These are phyloP conservation scores for Corinectria fuckeliana DNA, from an alignment of 2,329 filamentous ascomycete genomes.

Conservation along the genomic window DNA sequence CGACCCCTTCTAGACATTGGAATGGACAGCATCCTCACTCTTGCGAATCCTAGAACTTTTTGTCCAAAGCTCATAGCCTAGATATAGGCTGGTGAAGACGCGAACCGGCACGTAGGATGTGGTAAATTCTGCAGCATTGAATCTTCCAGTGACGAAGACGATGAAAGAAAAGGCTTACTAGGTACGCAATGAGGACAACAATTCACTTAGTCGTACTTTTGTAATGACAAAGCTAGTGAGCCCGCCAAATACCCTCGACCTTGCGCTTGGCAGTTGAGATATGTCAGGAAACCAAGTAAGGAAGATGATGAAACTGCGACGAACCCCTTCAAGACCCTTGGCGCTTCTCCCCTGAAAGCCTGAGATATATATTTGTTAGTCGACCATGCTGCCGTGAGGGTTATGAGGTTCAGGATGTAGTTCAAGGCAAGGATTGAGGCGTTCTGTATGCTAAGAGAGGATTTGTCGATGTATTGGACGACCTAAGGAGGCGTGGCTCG, in stretches of 20 bases:
- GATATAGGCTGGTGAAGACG: conserved; percentile 25
- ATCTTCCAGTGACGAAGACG: conserved; percentile 29
- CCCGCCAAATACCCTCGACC: conserved; percentile 72
- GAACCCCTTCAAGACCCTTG: conserved; percentile 63
- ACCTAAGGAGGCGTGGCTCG: conserved; percentile 24
- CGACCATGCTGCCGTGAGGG: conserved; percentile 70
- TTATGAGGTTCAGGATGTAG: conserved; percentile 70
- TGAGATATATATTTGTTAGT: conserved; percentile 68
- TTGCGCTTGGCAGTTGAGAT: conserved; percentile 70
- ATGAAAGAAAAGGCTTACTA: conserved; percentile 38
- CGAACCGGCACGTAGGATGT: conserved; percentile 1
- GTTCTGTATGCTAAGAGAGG: conserved; percentile 71
- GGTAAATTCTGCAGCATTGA: neutral
- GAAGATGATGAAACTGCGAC: conserved; percentile 58
- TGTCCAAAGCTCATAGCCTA: conserved; percentile 8
- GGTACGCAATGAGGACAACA: conserved; percentile 1
- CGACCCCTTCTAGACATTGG: conserved; percentile 1
- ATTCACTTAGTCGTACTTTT: conserved; percentile 67
- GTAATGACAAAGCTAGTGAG: conserved; percentile 74
- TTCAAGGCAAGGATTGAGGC: conserved; percentile 68
- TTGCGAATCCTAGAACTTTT: neutral
- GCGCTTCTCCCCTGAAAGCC: conserved; percentile 70
- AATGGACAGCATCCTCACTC: neutral
- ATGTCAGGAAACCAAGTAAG: conserved; percentile 70
- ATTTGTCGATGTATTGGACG: conserved; percentile 47